Conservation (phyloP, 306 rosid genomes). For the Comarum palustre region DNA sequence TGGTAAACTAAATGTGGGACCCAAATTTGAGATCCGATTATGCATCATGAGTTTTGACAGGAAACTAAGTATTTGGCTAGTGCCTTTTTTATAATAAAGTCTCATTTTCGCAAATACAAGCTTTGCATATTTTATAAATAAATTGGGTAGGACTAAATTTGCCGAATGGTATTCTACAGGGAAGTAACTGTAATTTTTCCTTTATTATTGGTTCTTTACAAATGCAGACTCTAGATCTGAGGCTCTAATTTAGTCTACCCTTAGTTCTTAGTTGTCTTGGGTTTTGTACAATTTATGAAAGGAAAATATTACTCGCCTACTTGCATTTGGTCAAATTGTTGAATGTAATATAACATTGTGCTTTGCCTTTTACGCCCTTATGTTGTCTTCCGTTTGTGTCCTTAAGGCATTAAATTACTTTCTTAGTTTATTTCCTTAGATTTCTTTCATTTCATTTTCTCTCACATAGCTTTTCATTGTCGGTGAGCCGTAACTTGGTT, state of each 20-base stretch:
- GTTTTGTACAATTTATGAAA: background rate
- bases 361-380: background rate
- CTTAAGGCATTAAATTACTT: background rate
- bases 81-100: no score
- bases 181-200: background rate
- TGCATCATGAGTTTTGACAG: background rate
- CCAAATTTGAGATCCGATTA: background rate
- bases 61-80: background rate
- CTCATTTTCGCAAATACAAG: background rate
- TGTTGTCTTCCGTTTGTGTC: background rate
- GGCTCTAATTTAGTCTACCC: background rate
- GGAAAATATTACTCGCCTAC: background rate
- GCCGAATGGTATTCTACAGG: background rate
- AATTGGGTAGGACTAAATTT: background rate
- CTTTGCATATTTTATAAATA: background rate
- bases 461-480: no score
- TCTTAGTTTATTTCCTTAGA: no score
- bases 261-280: background rate
- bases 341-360: background rate
- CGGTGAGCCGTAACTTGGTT: no score
- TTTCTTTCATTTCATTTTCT: no score
- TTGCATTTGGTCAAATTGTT: background rate
- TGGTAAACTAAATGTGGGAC: background rate
- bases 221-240: background rate
- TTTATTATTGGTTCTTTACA: background rate